Conservation (phyloP, 1,139 yeast genomes). For the Suhomyces wounanorum region DNA sequence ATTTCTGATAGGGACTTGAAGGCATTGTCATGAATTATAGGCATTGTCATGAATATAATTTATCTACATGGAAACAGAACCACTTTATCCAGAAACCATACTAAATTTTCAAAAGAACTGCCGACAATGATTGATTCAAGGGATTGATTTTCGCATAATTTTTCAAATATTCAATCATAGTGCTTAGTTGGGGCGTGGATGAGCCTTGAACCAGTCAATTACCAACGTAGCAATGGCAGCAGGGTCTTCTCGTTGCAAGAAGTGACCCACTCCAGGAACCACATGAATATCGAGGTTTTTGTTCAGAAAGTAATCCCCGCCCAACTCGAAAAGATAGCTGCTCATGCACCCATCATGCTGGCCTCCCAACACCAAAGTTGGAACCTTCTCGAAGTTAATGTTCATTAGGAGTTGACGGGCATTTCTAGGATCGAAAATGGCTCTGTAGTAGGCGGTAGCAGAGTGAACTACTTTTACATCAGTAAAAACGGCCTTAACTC, state of each 20-base stretch:
- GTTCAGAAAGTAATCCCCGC: conserved; percentile 24
- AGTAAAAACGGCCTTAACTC: conserved; percentile 31
- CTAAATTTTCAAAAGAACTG: too few relatives aligned
- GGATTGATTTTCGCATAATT: neutral
- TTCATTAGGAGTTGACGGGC: conserved; percentile 26
- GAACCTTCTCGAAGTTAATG: conserved; percentile 43
- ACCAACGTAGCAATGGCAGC: conserved; percentile 28
- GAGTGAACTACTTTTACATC: conserved; percentile 35
- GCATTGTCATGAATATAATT: too few relatives aligned
- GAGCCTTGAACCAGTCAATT: conserved; percentile 30
- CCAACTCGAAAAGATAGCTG: conserved; percentile 29
- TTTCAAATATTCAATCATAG: neutral
- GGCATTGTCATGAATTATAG: too few relatives aligned
- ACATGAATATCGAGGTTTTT: conserved; percentile 33
- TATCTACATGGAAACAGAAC: too few relatives aligned
- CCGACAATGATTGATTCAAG: neutral
- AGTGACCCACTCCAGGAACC: conserved; percentile 40
- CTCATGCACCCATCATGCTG: conserved; percentile 45
- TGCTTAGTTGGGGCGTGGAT: neutral
- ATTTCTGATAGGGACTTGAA: too few relatives aligned
- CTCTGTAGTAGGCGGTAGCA: conserved; percentile 47
- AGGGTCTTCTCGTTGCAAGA: conserved; percentile 46
- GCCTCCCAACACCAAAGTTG: conserved; percentile 42
- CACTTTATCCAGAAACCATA: too few relatives aligned
- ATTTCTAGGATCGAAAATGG: conserved; percentile 30